Evolutionary conservation across 768 basidiomycete species (phyloP), one percentile per base, ranked within the genome.

Genomic region (Trichaptum fuscoviolaceum): DNA sequence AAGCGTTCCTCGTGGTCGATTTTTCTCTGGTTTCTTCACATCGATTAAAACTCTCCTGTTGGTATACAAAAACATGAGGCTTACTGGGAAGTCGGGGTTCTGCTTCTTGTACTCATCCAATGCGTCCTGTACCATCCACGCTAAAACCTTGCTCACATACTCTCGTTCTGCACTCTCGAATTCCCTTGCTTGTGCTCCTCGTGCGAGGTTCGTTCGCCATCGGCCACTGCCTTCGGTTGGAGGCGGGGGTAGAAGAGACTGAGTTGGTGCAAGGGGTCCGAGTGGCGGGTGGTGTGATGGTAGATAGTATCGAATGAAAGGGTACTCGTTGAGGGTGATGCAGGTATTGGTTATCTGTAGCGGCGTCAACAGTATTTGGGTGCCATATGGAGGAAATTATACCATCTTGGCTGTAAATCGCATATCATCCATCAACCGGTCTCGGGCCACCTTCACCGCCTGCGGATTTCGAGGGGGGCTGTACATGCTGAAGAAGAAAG

Each of bases 301-400:
- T 64, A 92, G 78, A 75, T 97, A 98, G 78, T 96, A 99, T 35
- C 96, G 90, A 70, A 99, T 89, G 74, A 86, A 90, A 0, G 97
- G 97, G 72, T 89, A 93, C 75, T 99, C 97, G 71, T 94, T 91
- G 30, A 99, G 77, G 0, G 93, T 87, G 18, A 97, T 90, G 75
- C 95, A 93, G 3, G 96, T 77, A 71, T 98, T 97, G 27, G 93
- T 76, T 69, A 99, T 89, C 95, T 91, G 71, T 63, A 58, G 30
- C 30, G 2, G 2, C 4, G 30, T 30, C 30, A 30, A 3, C 30
- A 30, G 62, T 26, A 17, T 42, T 18, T 30, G 30, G 30, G 30
- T 30, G 30, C 2, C 2, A 2, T 2, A 30, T 30, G 30, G 2
- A 30, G 30, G 30, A 30, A n/a, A 30, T 30, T 8, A 30, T 70